Percentiles rank a stretch among this genome's conserved stretches.
phyloP scores from a whole-genome alignment of 768 basidiomycete genomes.

The Podaxis sp. region DNA sequence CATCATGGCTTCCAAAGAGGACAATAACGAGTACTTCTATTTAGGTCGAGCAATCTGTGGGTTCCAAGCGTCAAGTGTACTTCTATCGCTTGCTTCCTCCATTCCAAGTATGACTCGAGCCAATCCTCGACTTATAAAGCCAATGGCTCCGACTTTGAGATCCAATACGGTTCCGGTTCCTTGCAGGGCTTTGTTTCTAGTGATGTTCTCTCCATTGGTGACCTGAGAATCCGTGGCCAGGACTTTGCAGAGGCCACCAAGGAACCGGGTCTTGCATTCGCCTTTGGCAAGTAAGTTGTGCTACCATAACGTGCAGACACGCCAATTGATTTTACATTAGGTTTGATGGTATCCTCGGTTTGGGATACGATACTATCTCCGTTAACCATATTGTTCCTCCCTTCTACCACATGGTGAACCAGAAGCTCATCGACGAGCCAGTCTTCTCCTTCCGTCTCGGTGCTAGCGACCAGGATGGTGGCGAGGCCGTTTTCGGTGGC shows the following conservation, averaged over 20 bases:
- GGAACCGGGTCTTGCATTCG: constrained; percentile 96
- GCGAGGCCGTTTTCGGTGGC: constrained; percentile 90
- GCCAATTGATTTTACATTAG: constrained; percentile 30
- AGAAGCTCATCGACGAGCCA: constrained; percentile 74
- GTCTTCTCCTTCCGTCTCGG: constrained; percentile 96
- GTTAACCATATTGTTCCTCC: constrained; percentile 92
- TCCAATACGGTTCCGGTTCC: constrained; percentile 93
- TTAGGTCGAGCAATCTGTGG: constrained; percentile 89
- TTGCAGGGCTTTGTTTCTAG: constrained; percentile 95
- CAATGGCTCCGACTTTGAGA: constrained; percentile 86
- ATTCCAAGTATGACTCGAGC: constrained; percentile 83
- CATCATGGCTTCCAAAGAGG: not conserved
- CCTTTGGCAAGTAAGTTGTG: constrained; percentile 80
- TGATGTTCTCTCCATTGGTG: constrained; percentile 78
- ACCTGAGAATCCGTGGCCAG: constrained; percentile 66
- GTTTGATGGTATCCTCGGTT: constrained; percentile 93
- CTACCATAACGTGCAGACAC: not conserved
- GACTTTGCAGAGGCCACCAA: constrained; percentile 95
- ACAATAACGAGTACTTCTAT: not conserved
- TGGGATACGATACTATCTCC: constrained; percentile 92
- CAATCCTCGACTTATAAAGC: constrained; percentile 81
- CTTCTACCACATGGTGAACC: constrained; percentile 88
- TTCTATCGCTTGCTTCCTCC: constrained; percentile 92
- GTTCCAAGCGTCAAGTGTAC: constrained; percentile 79
- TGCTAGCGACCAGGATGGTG: constrained; percentile 79